Base-by-base conservation (phyloP, 1,284 basidiomycete species). In the Melampsora larici-populina region DNA sequence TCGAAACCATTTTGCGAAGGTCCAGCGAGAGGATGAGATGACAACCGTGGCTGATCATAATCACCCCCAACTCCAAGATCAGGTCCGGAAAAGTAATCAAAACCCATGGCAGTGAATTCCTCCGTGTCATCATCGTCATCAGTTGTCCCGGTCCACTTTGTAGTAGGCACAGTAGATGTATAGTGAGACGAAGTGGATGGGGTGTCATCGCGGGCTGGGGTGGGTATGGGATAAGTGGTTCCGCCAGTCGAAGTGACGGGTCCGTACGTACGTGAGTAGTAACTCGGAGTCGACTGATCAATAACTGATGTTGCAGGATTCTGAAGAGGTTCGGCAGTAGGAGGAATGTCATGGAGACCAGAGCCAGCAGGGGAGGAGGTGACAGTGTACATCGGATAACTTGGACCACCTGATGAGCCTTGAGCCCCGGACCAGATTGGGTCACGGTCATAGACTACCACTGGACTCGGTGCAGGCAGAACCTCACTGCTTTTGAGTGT, bases 401-500 rank as follows among this genome's bases (percentile, higher is more conserved):
- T 78, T 31, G 78, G 78, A 18, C 26, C 46, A 36, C 36, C 46
- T 43, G 66, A 73, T 3, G 55, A 70, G n/a, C 73, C 31, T 31
- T 48, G 48, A 13, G 48, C 36, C 11, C 36, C 33, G 2, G 55
- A 51, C 24, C 48, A 79, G 33, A 46, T 63, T 24, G 82, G 82
- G 26, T 83, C 81, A 8, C 81, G 81, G 6, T 82, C 82, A 82
- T 93, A 94, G 3, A 92, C 89, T 79, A 93, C 87, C 24, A 85
- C 85, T 2, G 87, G 86, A n/a, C 81, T 83, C 1, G 85, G 84
- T 13, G 85, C 82, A 3, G 85, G 84, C 79, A 85, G 83, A 8
- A 82, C 78, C 26, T 86, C 85, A 64, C 84, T 83, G 3, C 92
- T 93, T 86, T 98, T 99, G 81, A 99, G 87, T 64, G 92, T 88